Evolutionary conservation across 192 early-diverging fungal species (phyloP), one percentile per base, ranked within the genome.

Genomic region (Podila clonocystis): DNA sequence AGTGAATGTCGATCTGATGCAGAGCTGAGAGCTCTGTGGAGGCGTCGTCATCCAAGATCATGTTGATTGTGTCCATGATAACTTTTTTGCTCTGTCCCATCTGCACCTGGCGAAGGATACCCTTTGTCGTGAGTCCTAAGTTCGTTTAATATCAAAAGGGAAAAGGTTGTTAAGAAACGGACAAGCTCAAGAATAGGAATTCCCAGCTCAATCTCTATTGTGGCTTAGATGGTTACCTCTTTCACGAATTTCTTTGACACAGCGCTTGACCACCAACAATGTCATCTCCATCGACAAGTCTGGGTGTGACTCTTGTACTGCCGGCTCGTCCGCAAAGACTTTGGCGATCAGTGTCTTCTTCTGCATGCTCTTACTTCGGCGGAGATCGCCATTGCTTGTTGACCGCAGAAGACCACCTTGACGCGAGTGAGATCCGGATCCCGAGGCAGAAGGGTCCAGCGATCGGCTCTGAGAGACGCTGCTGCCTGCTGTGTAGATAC

Each of bases 261-360:
- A 80, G 19, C 77, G 77, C 49, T 73, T 80, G 7, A 73, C 71
- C 17, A 80, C 67, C n/a, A 80, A 26, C 19, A 73, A 28, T 8
- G 77, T 73, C 55, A 73, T 65, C 41, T 80, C 77, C 77, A 80
- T 80, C 0, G 77, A 80, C n/a, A 80, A 33, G 45, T 80, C 77
- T 20, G 65, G 77, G 13, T 63, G 26, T 0, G 62, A 52, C 8
- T 62, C 33, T 1, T 63, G 58, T 1, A 26, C 36, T 11, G 63
- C 55, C 7, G 29, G 12, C 13, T 30, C 68, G 34, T 77, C 74
- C 17, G 68, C 67, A 65, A 76, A 76, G 63, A 76, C 74, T 36
- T 76, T 76, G 58, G 68, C 62, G 0, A 70, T 77, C 31, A 70
- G 52, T 1, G 67, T 62, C 29, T 73, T 80, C 62, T 65, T 80